Conservation (phyloP, 2,329 filamentous ascomycete species). For the Colletotrichum cereale region DNA sequence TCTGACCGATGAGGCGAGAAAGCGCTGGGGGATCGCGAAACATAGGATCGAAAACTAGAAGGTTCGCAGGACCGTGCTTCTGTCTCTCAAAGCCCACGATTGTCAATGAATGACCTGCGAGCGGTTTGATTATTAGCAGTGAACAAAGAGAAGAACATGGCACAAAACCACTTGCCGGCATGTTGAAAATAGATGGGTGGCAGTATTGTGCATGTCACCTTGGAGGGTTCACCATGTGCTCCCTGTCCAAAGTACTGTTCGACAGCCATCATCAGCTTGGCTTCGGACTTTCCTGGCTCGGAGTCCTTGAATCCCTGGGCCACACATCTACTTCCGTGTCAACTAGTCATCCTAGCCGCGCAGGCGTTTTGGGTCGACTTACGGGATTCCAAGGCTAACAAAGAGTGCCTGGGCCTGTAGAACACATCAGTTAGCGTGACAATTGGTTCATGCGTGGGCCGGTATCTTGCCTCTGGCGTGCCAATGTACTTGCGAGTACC, state of each 20-base stretch:
- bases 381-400: conserved; percentile 75
- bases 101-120: conserved; percentile 84
- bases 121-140: neutral
- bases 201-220: conserved; percentile 77
- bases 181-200: conserved; percentile 94
- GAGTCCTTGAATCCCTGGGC: conserved; percentile 70
- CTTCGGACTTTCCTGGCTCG: conserved; percentile 59
- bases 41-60: conserved; percentile 91
- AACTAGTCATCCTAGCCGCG: neutral
- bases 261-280: conserved; percentile 73
- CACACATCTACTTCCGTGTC: conserved; percentile 63
- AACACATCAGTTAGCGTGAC: neutral
- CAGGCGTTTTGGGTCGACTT: conserved; percentile 47
- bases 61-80: conserved; percentile 71
- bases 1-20: conserved; percentile 66
- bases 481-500: conserved; percentile 97
- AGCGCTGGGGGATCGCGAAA: conserved; percentile 78
- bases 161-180: conserved; percentile 62
- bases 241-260: conserved; percentile 80
- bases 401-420: conserved; percentile 84
- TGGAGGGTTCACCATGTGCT: conserved; percentile 62
- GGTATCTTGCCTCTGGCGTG: conserved; percentile 81
- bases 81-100: conserved; percentile 86
- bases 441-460: neutral
- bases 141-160: neutral